Evolutionary conservation across 805 yeast genomes (phyloP), one percentile per base, ranked within the genome.

Genomic region (Saturnispora zaruensis): DNA sequence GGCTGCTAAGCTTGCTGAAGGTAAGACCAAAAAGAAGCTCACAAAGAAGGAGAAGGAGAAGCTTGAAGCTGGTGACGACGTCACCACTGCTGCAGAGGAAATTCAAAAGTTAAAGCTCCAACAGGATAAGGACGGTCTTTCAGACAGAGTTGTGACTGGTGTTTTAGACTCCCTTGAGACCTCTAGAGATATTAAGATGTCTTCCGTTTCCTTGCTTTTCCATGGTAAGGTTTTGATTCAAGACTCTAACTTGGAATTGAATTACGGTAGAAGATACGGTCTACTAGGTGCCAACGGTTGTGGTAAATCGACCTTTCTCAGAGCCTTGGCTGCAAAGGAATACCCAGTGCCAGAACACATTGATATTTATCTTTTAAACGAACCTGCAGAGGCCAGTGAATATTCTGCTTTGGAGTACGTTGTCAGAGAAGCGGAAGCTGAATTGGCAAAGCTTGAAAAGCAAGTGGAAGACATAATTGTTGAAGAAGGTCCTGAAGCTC

Each of bases 101-200:
- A 81, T 93, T 63, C 85, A 82, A 55, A 83, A 87, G 70, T 76
- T 91, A 73, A 91, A 91, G 70, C 73, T 90, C 65, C 99, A 91
- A 73, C 84, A 85, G 66, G 99, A 91, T 70, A 82, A 87, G 66
- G 83, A 89, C 62, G 99, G 99, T 59, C 65, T 91, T 51, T 87
- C 96, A 43, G 99, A 91, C 70, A 87, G 99, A 76, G 99, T 91
- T 57, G 86, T 91, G 59, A 91, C 99, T 42, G 99, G 99, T 77
- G 99, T 93, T 44, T 75, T 93, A 65, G 90, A 84, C 51, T 87
- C 96, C 48, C 75, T 93, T 66, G 78, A 68, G 40, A 90, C 97
- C 26, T 88, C 97, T 16, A 82, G 97, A 70, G 99, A 93, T 82
- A 73, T 93, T 65, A 93, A 93, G 73, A 67, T 91, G 61, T 81